Percentiles rank a stretch among this genome's conserved stretches.
These are phyloP conservation scores for Solanum ossicruentum DNA, from an alignment of 257 asterid genomes.

Conservation along the genomic window DNA sequence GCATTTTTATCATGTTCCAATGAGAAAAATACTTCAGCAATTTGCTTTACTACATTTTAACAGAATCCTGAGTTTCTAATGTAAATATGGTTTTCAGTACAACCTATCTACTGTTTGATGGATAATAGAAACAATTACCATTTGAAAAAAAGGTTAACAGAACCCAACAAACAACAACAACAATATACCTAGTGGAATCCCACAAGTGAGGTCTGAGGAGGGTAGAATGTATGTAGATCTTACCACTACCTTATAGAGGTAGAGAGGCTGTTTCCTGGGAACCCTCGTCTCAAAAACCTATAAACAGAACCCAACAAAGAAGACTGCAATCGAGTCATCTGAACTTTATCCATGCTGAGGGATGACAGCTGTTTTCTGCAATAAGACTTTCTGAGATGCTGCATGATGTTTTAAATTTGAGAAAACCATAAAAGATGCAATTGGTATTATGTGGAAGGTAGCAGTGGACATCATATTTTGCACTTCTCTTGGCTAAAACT, in stretches of 20 bases:
- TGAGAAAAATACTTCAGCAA: background rate
- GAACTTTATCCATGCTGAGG: background rate
- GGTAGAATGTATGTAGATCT: no score
- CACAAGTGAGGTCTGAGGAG: no score
- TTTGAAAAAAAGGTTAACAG: background rate
- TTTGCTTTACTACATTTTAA: background rate
- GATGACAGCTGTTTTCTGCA: background rate
- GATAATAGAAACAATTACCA: no score
- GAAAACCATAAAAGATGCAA: background rate
- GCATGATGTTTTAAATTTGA: background rate
- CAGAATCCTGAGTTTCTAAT: no score
- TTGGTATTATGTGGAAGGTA: background rate
- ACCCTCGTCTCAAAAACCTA: no score
- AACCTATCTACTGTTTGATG: no score
- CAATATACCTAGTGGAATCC: no score
- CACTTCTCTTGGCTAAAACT: background rate
- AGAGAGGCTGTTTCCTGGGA: no score
- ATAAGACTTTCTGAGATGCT: background rate
- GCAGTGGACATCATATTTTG: background rate
- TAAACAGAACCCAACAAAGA: background rate
- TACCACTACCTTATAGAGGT: no score
- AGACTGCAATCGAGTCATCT: background rate
- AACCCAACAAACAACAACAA: no score
- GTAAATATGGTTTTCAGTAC: no score
- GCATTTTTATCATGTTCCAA: background rate